Evolutionary conservation across 2,329 filamentous ascomycete genomes (phyloP).

Genomic region (Colletotrichum graminicola): DNA sequence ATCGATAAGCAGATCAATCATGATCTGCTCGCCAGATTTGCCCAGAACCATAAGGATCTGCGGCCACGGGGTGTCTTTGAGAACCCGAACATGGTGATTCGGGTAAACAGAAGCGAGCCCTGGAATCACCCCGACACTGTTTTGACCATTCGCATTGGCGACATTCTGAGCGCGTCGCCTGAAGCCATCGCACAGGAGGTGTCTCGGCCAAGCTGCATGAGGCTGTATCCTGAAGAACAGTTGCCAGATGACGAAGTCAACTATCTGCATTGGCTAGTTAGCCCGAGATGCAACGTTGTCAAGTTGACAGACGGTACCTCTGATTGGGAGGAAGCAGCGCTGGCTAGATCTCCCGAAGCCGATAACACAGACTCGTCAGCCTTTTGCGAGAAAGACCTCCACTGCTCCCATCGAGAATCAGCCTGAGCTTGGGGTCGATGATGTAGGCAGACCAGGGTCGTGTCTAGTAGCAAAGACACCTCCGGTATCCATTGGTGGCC

Average conservation of each 20-base stretch:
- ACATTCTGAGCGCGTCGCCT: constrained; percentile 59
- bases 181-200: constrained; percentile 88
- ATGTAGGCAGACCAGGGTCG: constrained; percentile 72
- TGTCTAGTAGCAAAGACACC: constrained; percentile 74
- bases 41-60: constrained; percentile 81
- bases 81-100: constrained; percentile 76
- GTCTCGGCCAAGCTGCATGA: constrained; percentile 67
- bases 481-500: constrained; percentile 52
- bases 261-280: constrained; percentile 64
- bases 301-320: constrained; percentile 63
- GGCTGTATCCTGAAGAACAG: constrained; percentile 73
- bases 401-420: constrained; percentile 65
- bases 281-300: constrained; percentile 16
- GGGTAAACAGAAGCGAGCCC: constrained; percentile 73
- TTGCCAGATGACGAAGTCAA: constrained; percentile 82
- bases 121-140: constrained; percentile 61
- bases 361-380: constrained; percentile 70
- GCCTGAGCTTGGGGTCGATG: constrained; percentile 23
- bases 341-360: constrained; percentile 59
- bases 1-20: constrained; percentile 82
- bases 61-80: constrained; percentile 82
- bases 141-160: constrained; percentile 47
- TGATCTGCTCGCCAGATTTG: constrained; percentile 78
- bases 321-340: constrained; percentile 67
- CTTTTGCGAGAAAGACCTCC: constrained; percentile 71